Base-by-base conservation (phyloP, 257 asterid species). In the Perilla frutescens region DNA sequence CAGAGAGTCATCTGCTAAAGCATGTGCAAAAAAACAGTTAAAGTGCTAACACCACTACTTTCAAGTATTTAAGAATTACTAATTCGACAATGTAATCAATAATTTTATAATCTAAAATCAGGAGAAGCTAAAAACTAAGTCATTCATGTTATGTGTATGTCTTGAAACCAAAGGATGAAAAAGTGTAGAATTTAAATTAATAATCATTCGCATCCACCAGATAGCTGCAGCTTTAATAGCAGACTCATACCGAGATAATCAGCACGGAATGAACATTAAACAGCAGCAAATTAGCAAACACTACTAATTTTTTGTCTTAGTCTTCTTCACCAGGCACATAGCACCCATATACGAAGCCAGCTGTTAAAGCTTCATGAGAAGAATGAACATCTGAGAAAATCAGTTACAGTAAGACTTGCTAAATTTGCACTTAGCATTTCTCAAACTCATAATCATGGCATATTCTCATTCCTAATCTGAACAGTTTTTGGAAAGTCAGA, bases 1-100 rank as follows among this genome's bases (percentile, higher is more conserved):
- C 57, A 80, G 79, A 69, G 85, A 74, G 61, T 77, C 76, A 49
- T 72, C 76, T 56, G 53, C 75, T 29, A 68, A 66, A 73, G 68
- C 83, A 68, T 73, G 54, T 40, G 79, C 48, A 32, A 63, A 51
- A 72, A 77, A 53, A 72, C 68, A 65, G 79, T 86, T 84, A 37
- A 37, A 56, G 40, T 41, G 26, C 34, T 12, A 15, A 48, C 44
- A 37, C 15, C 15, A 7, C 60, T 26, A 14, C 36, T n/a, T 26
- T 50, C 43, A 37, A 63, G 63, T 36, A 50, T 6, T 9, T 3
- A 45, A 68, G 77, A 70, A 49, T 37, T 68, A 53, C 37, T 51
- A 39, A 32, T 53, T 37, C 32, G 0, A 3, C 56, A 73, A 61
- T 48, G 43, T 34, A 43, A 71, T 37, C 13, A 8, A 7, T 26